Base-by-base conservation (phyloP, 2,329 filamentous ascomycete genomes). In the Plenodomus tracheiphilus region DNA sequence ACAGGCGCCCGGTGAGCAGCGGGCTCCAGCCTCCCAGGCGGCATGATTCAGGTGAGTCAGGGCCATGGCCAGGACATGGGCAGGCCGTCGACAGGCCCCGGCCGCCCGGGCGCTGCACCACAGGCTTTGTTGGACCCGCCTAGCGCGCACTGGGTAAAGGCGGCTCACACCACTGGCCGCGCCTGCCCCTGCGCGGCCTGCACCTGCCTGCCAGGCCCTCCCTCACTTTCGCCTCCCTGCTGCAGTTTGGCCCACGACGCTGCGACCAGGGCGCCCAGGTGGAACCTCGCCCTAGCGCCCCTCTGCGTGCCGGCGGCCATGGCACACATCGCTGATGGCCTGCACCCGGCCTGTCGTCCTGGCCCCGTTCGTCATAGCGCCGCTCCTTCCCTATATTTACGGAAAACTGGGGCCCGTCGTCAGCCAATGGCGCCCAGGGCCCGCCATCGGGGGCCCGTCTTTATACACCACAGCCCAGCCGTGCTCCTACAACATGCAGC, bases 321-420 rank as follows among this genome's bases (percentile, higher is more conserved):
- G 58, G 59, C 55, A 61, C 58, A 59, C 61, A 62, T 56, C 56
- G 54, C 58, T 60, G 54, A 59, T 62, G 61, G 56, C 46, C 59
- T 65, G 59, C 59, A 59, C 59, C 46, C 51, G 56, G 61, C 58
- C 65, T 68, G 65, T 66, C 53, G 56, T 54, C 59, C 52, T 64
- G 60, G 56, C 66, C 66, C 60, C 62, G 59, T 66, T 68, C 68
- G 69, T 71, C 69, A 71, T 71, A 63, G 68, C 66, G 64, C 61
- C 36, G 44, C 56, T 68, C 66, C 66, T 67, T 65, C 64, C 66
- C 64, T 70, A 65, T 71, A 70, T 70, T 70, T 71, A 67, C 64
- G 58, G 59, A 66, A 62, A 60, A 60, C 60, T 57, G 59, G 66
- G 65, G 61, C 62, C 34, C 44, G 38, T 51, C 38, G 35, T 44